Evolutionary conservation across 2,329 filamentous ascomycete species (phyloP).

Genomic region (Neonectria hederae): DNA sequence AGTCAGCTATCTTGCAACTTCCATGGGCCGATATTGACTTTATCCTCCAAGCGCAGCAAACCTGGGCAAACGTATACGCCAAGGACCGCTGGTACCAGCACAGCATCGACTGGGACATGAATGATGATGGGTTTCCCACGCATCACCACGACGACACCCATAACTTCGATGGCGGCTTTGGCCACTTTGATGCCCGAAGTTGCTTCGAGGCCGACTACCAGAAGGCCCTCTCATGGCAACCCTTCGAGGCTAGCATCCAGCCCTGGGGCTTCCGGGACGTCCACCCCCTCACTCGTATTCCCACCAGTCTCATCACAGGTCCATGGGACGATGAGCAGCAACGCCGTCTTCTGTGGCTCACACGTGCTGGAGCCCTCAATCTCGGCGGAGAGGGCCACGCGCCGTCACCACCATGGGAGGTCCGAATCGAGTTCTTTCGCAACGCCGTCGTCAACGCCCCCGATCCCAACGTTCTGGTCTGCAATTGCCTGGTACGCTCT

Average conservation of each 20-base stretch:
- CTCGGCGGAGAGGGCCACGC: constrained; percentile 42
- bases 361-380: constrained; percentile 49
- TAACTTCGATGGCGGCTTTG: constrained; percentile 35
- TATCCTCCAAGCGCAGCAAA: constrained; percentile 58
- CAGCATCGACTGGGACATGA: constrained; percentile 28
- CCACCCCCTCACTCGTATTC: constrained; percentile 52
- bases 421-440: constrained; percentile 49
- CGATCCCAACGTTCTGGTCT: constrained; percentile 42
- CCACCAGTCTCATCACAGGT: constrained; percentile 51
- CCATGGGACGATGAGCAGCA: constrained; percentile 53
- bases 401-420: constrained; percentile 51
- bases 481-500: constrained; percentile 45
- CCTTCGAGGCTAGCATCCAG: constrained; percentile 28
- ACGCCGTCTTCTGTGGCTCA: constrained; percentile 58
- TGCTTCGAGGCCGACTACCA: constrained; percentile 52
- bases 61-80: constrained; percentile 55
- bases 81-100: constrained; percentile 48
- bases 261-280: constrained; percentile 48
- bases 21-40: constrained; percentile 57
- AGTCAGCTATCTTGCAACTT: constrained; percentile 56
- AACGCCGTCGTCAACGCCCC: constrained; percentile 47
- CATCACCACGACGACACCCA: constrained; percentile 23
- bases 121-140: constrained; percentile 16
- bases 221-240: constrained; percentile 37
- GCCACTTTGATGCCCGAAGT: constrained; percentile 45